A percentile compares a stretch with the other conserved stretches of the same genome.
Evolutionary conservation across 1,284 basidiomycete genomes (phyloP).

Genomic region (Phaffia rhodozyma): DNA sequence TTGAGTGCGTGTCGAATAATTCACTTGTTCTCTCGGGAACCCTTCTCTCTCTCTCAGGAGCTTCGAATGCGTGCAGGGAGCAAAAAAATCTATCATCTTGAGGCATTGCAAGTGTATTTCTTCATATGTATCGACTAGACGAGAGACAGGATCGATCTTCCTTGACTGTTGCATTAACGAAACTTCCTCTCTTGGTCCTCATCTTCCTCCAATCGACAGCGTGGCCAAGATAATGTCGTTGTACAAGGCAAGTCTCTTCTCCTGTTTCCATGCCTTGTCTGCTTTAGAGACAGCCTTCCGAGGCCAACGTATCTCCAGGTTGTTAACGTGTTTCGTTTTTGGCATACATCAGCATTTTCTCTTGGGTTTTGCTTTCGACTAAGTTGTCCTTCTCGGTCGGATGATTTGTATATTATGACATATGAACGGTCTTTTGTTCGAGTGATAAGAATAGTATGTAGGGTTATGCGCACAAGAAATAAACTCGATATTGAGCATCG

Average conservation of each 20-base stretch:
- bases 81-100: constrained; percentile 92
- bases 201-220: constrained; percentile 32
- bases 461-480: no score
- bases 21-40: neutral
- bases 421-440: no score
- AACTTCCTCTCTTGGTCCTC: neutral
- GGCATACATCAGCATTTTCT: constrained; percentile 1
- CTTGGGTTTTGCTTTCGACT: constrained; percentile 8
- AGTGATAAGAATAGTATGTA: no score
- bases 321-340: neutral
- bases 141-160: no score
- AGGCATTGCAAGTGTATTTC: constrained; percentile 45
- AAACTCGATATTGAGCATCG: no score
- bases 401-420: neutral
- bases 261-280: no score
- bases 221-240: constrained; percentile 66
- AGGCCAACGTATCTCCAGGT: neutral
- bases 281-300: neutral
- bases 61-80: constrained; percentile 75
- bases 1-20: constrained; percentile 2
- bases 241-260: constrained; percentile 25
- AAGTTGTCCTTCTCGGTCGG: neutral
- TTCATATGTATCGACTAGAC: no score
- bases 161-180: no score
- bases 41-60: constrained; percentile 45